Evolutionary conservation across 23 red algal species (phyloP), one percentile per base, ranked within the genome.

Genomic region (Cyanidiococcus yangmingshanensis): DNA sequence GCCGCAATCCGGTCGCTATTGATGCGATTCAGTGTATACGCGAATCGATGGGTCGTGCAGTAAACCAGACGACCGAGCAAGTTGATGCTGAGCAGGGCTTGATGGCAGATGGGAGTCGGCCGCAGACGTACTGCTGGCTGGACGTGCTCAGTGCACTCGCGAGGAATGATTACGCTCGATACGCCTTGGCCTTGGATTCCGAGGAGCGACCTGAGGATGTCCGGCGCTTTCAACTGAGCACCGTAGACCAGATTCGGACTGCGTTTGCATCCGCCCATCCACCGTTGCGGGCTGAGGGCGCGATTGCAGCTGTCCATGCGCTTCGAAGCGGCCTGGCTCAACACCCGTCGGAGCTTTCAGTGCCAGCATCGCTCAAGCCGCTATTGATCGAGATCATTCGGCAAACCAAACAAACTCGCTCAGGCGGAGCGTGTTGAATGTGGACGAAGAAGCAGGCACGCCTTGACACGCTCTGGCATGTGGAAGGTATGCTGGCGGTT

Each of bases 321-420:
- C 63, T 71, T 12, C 63, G 63, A 12, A 3, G 16, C 27, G 63
- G 63, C 63, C n/a, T 27, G 7, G 63, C 63, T 3, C 63, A 29
- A 7, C 63, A 71, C 27, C 63, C 63, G 3, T 71, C 63, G 21
- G 63, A 71, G 32, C 63, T 71, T 29, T 25, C 63, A 7, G 27
- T 71, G 3, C 63, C 63, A 25, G 32, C 21, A 7, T 25, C 63
- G 3, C 63, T 71, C 12, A 71, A 71, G 27, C 63, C 63, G 63
- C 7, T 71, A 29, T 29, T 71, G n/a, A 71, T 71, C 63, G 63
- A 71, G 21, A 71, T 71, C 63, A 71, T 71, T 29, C 45, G 45
- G 21, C 45, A 21, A 21, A 54, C 45, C 12, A 54, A 54, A 54
- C 45, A 21, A 7, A 54, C 7, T 7, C n/a, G n/a, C n/a, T n/a